phyloP scores from a whole-genome alignment of 2,329 filamentous ascomycete genomes.

The Aspergillus glaucus region DNA sequence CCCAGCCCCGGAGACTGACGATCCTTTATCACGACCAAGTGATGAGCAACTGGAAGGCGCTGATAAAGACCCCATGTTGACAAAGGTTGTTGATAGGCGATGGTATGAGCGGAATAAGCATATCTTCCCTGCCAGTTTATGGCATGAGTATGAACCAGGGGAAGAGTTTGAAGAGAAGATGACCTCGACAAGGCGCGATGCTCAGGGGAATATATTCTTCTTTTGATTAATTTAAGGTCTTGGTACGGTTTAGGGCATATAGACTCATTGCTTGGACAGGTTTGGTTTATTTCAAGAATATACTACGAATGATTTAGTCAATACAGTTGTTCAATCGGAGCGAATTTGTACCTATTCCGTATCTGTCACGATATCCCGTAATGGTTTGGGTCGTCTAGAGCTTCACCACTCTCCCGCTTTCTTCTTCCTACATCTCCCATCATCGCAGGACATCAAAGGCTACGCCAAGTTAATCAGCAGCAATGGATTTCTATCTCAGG shows the following conservation, averaged over 20 bases:
- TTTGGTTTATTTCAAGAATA: background rate
- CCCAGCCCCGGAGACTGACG: conserved; percentile 24
- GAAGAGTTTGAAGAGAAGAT: conserved; percentile 63
- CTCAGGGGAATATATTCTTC: conserved; percentile 89
- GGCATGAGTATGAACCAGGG: conserved; percentile 90
- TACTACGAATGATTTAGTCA: no score
- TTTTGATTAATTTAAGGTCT: conserved; percentile 39
- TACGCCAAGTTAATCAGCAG: conserved; percentile 9
- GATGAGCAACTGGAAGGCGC: conserved; percentile 64
- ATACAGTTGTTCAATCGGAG: no score
- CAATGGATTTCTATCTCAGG: conserved; percentile 67
- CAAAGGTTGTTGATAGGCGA: conserved; percentile 89
- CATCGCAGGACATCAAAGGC: conserved; percentile 3
- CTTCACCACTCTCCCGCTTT: background rate
- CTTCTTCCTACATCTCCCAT: conserved; percentile 3
- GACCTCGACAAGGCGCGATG: conserved; percentile 71
- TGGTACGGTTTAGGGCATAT: background rate
- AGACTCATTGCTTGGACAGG: background rate
- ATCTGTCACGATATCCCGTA: background rate
- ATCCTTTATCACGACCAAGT: conserved; percentile 41
- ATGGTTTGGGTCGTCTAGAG: background rate
- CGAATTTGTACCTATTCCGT: background rate
- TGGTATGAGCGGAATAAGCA: conserved; percentile 99
- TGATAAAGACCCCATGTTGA: conserved; percentile 68
- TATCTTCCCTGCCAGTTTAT: conserved; percentile 91